These are phyloP conservation scores for Meyerozyma guilliermondii DNA, from an alignment of 1,139 yeast species.

Conservation along the genomic window DNA sequence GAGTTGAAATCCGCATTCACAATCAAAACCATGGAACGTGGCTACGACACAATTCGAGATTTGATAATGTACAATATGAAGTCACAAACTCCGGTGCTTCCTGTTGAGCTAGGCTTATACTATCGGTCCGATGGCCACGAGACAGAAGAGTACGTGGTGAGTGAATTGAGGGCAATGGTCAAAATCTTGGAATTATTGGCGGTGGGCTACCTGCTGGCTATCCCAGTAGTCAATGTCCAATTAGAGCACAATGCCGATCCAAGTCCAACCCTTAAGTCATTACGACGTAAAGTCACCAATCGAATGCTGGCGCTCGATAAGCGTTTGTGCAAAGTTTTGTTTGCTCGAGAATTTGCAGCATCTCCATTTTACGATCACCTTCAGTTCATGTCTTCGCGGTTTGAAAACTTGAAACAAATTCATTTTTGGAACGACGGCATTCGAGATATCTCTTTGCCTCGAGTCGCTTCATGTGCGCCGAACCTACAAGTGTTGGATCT, in stretches of 20 bases:
- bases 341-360: slow-evolving; percentile 9
- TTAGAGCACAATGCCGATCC: slow-evolving; percentile 11
- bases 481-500: slow-evolving; percentile 14
- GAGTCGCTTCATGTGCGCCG: slow-evolving; percentile 4
- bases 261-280: slow-evolving; percentile 5
- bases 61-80: slow-evolving; percentile 10
- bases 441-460: slow-evolving; percentile 7
- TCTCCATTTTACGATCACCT: slow-evolving; percentile 4
- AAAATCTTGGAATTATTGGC: slow-evolving; percentile 16
- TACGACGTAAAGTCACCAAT: slow-evolving; percentile 9
- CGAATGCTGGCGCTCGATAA: slow-evolving; percentile 12
- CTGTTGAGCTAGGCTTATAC: slow-evolving; percentile 12
- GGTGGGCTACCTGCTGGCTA: slow-evolving; percentile 12
- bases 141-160: slow-evolving; percentile 6
- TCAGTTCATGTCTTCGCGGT: slow-evolving; percentile 9
- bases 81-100: slow-evolving; percentile 8
- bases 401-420: slow-evolving; percentile 13
- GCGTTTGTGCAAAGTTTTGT: slow-evolving; percentile 13
- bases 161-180: slow-evolving; percentile 1
- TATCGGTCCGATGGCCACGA: slow-evolving; percentile 6
- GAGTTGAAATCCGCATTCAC: neutral
- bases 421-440: slow-evolving; percentile 17
- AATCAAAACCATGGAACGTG: neutral
- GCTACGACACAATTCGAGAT: slow-evolving; percentile 9
- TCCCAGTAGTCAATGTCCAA: slow-evolving; percentile 12